These are phyloP conservation scores for Podila minutissima DNA, from an alignment of 192 early-diverging fungal species.

Conservation along the genomic window DNA sequence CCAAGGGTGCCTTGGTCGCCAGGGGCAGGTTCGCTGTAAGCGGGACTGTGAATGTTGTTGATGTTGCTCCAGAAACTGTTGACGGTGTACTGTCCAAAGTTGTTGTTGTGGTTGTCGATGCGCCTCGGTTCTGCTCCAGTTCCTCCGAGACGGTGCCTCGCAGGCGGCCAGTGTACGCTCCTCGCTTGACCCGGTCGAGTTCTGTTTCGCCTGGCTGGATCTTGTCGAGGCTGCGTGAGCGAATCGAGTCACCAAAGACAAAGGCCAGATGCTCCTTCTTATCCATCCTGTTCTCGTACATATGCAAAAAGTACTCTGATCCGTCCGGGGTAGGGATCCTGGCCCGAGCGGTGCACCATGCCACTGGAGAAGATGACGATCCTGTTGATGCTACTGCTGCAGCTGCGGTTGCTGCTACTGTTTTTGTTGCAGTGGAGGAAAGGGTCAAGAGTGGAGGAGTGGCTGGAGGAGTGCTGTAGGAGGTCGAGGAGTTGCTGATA, in stretches of 20 bases:
- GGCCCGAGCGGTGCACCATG: constrained; percentile 68
- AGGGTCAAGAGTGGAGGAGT: constrained; percentile 27
- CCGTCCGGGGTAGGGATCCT: constrained; percentile 83
- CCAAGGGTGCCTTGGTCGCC: constrained; percentile 64
- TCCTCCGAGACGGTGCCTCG: constrained; percentile 20
- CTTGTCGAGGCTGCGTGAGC: constrained; percentile 72
- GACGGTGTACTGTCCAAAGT: no score
- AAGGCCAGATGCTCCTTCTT: constrained; percentile 94
- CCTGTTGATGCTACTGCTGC: neutral
- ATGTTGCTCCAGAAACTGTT: no score
- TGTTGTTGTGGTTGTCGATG: no score
- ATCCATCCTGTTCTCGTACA: constrained; percentile 88
- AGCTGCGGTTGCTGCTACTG: neutral
- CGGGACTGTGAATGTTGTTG: neutral
- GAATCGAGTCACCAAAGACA: constrained; percentile 91
- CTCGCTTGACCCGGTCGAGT: constrained; percentile 81
- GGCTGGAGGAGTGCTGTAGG: constrained; percentile 43
- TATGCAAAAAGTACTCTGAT: constrained; percentile 82
- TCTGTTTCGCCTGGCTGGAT: constrained; percentile 76
- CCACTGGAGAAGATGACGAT: neutral
- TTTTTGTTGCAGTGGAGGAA: neutral
- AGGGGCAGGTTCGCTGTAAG: neutral
- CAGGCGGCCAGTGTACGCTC: constrained; percentile 73
- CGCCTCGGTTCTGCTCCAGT: neutral
- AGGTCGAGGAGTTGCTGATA: neutral